Evolutionary conservation across 805 yeast species (phyloP).

Genomic region (Barnettozyma pratensis): DNA sequence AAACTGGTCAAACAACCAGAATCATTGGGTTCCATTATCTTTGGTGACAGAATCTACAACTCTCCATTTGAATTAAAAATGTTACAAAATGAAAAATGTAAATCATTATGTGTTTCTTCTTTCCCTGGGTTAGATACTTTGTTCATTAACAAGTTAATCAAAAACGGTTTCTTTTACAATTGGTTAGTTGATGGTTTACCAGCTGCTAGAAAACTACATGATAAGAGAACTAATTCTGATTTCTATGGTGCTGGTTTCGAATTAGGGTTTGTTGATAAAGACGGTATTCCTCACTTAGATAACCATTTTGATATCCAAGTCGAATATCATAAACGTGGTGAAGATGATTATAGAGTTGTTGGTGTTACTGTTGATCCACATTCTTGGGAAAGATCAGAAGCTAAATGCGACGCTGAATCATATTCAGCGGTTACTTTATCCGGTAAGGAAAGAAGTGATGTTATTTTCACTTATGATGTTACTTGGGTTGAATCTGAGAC

Average conservation of each 20-base stretch:
- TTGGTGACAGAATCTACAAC: slow-evolving; percentile 92
- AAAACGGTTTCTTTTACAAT: slow-evolving; percentile 80
- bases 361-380: slow-evolving; percentile 78
- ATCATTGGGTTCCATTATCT: slow-evolving; percentile 85
- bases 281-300: slow-evolving; percentile 52
- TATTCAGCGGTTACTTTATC: slow-evolving; percentile 42
- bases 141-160: slow-evolving; percentile 73
- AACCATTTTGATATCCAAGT: slow-evolving; percentile 78
- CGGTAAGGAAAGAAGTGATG: slow-evolving; percentile 47
- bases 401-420: slow-evolving; percentile 29
- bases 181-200: slow-evolving; percentile 97
- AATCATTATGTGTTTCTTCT: slow-evolving; percentile 50
- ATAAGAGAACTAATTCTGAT: slow-evolving; percentile 50
- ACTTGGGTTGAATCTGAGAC: slow-evolving; percentile 63
- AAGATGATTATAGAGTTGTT: slow-evolving; percentile 74
- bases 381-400: slow-evolving; percentile 43
- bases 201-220: slow-evolving; percentile 63
- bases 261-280: slow-evolving; percentile 63
- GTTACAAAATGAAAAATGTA: slow-evolving; percentile 69
- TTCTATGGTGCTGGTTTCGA: slow-evolving; percentile 81
- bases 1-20: slow-evolving; percentile 62
- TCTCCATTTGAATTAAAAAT: slow-evolving; percentile 83
- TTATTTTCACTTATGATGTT: slow-evolving; percentile 83
- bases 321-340: slow-evolving; percentile 76
- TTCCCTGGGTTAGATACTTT: slow-evolving; percentile 64